phyloP scores from a whole-genome alignment of 139 green algal species.

The Chlamydomonas sp. region DNA sequence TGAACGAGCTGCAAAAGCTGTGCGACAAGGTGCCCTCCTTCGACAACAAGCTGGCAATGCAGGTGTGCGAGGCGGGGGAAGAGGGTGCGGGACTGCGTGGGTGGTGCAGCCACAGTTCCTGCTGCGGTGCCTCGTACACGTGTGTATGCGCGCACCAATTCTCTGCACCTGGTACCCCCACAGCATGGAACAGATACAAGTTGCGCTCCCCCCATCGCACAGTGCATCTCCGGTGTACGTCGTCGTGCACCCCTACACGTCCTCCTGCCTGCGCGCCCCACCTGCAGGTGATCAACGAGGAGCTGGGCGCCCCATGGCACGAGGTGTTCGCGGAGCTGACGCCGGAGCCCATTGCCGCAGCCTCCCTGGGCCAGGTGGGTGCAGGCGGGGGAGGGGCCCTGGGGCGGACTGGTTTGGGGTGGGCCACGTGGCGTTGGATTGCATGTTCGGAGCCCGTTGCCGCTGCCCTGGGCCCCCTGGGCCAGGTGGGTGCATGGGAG shows the following conservation, averaged over 20 bases:
- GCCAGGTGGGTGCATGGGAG: too few relatives aligned
- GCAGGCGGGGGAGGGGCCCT: background rate
- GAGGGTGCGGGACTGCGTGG: background rate
- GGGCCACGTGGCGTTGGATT: background rate
- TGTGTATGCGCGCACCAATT: too few relatives aligned
- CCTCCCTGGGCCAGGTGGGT: conserved; percentile 86
- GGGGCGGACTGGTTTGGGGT: too few relatives aligned
- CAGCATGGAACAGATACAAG: too few relatives aligned
- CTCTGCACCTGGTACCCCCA: too few relatives aligned
- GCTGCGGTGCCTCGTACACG: too few relatives aligned
- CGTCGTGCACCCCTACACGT: background rate
- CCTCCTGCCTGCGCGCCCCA: background rate
- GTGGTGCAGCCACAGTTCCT: background rate
- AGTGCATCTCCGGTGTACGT: too few relatives aligned
- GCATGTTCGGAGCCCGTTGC: background rate
- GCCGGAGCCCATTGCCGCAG: conserved; percentile 91
- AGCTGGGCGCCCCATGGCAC: conserved; percentile 88
- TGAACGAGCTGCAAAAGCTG: conserved; percentile 99
- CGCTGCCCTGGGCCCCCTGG: background rate
- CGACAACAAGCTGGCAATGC: conserved; percentile 68
- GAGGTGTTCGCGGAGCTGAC: conserved; percentile 89
- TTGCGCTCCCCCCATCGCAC: background rate
- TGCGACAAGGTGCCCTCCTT: conserved; percentile 98
- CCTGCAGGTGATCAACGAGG: conserved; percentile 70
- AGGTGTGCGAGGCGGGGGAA: conserved; percentile 43